phyloP scores from a whole-genome alignment of 768 basidiomycete species.

The Auricularia auricula-judae region DNA sequence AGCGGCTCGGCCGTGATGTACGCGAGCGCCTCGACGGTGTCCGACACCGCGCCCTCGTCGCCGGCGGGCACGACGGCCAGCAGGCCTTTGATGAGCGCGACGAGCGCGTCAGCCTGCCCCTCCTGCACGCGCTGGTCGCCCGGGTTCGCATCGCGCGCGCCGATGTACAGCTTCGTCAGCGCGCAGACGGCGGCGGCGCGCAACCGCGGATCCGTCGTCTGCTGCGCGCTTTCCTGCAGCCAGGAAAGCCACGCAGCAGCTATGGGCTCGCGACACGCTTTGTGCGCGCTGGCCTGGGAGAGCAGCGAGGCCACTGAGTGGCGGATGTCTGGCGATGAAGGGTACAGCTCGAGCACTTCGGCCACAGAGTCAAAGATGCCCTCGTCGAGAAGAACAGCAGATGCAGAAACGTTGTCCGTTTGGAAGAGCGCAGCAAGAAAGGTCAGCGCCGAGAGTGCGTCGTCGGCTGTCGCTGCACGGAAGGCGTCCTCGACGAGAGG shows the following conservation, averaged over 20 bases:
- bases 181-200: slow-evolving; percentile 61
- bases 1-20: slow-evolving; percentile 58
- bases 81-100: slow-evolving; percentile 39
- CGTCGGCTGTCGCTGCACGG: background rate
- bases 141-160: slow-evolving; percentile 32
- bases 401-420: slow-evolving; percentile 61
- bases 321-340: slow-evolving; percentile 36
- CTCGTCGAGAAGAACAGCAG: slow-evolving; percentile 51
- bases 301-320: slow-evolving; percentile 62
- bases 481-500: background rate
- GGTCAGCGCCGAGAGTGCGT: slow-evolving; percentile 37
- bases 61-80: slow-evolving; percentile 32
- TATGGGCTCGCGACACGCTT: slow-evolving; percentile 53
- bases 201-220: slow-evolving; percentile 32
- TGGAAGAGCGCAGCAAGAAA: slow-evolving; percentile 77
- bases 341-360: slow-evolving; percentile 59
- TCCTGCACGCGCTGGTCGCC: slow-evolving; percentile 18
- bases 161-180: slow-evolving; percentile 66
- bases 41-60: slow-evolving; percentile 34
- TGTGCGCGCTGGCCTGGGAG: slow-evolving; percentile 66
- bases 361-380: slow-evolving; percentile 52
- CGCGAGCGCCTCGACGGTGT: slow-evolving; percentile 78
- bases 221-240: slow-evolving; percentile 50
- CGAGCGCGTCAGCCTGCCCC: slow-evolving; percentile 34
- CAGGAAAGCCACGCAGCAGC: slow-evolving; percentile 47